A percentile compares a stretch with the other conserved stretches of the same genome.
Evolutionary conservation across 139 green algal genomes (phyloP).

Genomic region (Medakamo hakoo): DNA sequence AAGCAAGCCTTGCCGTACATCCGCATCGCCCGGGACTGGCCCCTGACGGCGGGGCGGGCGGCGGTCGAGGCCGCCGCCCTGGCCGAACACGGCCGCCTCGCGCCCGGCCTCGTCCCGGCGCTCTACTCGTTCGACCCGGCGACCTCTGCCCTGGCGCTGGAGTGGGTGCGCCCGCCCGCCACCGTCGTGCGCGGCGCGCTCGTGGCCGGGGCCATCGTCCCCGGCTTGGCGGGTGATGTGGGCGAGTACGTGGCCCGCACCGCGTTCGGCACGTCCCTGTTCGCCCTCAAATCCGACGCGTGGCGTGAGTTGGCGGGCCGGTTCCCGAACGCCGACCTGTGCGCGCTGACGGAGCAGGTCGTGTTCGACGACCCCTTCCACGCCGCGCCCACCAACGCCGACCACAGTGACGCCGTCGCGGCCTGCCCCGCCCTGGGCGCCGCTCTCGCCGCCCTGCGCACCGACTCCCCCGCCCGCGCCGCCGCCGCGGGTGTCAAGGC

Average conservation of each 20-base stretch:
- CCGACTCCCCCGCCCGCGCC: conserved; percentile 48
- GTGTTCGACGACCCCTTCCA: conserved; percentile 91
- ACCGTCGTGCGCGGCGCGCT: conserved; percentile 67
- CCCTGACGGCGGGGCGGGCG: conserved; percentile 57
- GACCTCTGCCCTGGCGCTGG: conserved; percentile 53
- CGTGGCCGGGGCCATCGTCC: conserved; percentile 47
- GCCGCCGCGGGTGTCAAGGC: conserved; percentile 55
- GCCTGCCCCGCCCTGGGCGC: conserved; percentile 71
- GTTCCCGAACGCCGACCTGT: conserved; percentile 78
- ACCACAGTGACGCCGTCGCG: too few relatives aligned
- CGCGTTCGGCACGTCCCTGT: conserved; percentile 71
- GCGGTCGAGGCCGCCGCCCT: conserved; percentile 52
- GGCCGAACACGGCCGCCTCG: conserved; percentile 27
- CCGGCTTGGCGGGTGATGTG: conserved; percentile 49
- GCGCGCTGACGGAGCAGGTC: conserved; percentile 78
- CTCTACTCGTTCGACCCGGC: conserved; percentile 39
- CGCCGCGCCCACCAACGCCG: conserved; percentile 31
- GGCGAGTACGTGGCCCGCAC: conserved; percentile 57
- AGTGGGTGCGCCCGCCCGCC: conserved; percentile 69
- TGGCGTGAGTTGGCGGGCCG: conserved; percentile 20
- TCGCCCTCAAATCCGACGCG: conserved; percentile 15
- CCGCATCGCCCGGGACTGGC: conserved; percentile 84
- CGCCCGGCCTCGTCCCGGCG: conserved; percentile 64
- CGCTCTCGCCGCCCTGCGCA: conserved; percentile 37
- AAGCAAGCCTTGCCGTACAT: conserved; percentile 90